Conservation (phyloP, 495 filamentous ascomycete genomes). For the Aspergillus carlsbadensis region DNA sequence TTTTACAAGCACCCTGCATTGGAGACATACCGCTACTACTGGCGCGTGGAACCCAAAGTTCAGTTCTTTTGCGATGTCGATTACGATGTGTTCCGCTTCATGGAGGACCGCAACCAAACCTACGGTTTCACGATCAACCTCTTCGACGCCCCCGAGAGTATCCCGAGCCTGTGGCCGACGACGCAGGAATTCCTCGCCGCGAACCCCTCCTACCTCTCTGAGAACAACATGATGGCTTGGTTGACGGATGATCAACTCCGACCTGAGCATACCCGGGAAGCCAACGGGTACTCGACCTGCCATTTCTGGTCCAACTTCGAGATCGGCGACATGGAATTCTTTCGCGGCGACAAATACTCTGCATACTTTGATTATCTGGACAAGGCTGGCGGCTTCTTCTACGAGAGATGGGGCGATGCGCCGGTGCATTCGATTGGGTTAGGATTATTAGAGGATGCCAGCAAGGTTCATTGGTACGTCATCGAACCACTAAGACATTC, state of each 20-base stretch:
- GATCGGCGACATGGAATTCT: conserved; percentile 93
- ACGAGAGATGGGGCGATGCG: conserved; percentile 98
- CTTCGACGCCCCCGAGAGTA: conserved; percentile 83
- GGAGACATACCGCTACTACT: conserved; percentile 82
- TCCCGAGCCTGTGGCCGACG: conserved; percentile 92
- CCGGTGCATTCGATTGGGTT: conserved; percentile 96
- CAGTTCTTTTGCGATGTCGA: conserved; percentile 99
- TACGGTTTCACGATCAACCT: conserved; percentile 99
- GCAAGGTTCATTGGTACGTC: conserved; percentile 91
- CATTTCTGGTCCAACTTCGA: conserved; percentile 99
- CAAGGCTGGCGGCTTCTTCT: conserved; percentile 94
- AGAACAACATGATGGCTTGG: conserved; percentile 87
- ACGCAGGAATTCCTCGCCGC: conserved; percentile 83
- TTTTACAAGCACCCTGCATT: conserved; percentile 97
- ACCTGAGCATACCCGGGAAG: conserved; percentile 74
- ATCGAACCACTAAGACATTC: background rate
- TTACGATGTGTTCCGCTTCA: conserved; percentile 98
- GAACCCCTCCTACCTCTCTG: conserved; percentile 76
- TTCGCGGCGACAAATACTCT: conserved; percentile 86
- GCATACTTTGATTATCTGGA: conserved; percentile 97
- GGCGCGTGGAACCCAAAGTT: conserved; percentile 98
- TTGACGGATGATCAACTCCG: conserved; percentile 73
- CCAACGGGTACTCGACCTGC: conserved; percentile 96
- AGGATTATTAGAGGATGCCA: conserved; percentile 86
- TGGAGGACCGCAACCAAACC: conserved; percentile 96